Conservation (phyloP, 177 flowering plant species). For the Vitis hybrid region DNA sequence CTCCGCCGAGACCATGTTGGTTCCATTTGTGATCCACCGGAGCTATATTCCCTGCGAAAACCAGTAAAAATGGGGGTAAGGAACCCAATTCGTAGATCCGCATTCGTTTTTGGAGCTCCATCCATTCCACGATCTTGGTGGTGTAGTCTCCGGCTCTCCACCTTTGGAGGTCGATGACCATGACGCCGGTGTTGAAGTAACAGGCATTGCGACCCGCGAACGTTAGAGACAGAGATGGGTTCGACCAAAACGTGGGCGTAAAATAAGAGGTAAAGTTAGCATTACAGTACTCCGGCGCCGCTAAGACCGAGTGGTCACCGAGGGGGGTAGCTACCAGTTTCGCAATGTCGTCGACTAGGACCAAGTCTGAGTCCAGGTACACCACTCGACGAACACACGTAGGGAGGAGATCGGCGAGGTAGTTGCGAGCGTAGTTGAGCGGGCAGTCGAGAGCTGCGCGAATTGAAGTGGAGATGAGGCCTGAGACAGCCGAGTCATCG, state of each 20-base stretch:
- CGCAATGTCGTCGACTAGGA: slow-evolving; percentile 46
- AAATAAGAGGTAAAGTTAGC: slow-evolving; percentile 41
- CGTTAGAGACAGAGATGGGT: slow-evolving; percentile 32
- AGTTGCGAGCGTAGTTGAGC: slow-evolving; percentile 48
- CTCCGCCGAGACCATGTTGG: slow-evolving; percentile 47
- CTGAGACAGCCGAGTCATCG: slow-evolving; percentile 25
- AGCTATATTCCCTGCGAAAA: slow-evolving; percentile 40
- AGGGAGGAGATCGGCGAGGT: slow-evolving; percentile 36
- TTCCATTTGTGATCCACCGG: slow-evolving; percentile 48
- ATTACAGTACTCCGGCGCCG: slow-evolving; percentile 48
- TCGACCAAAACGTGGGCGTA: slow-evolving; percentile 45
- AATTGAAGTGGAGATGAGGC: slow-evolving; percentile 44
- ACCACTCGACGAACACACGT: slow-evolving; percentile 22
- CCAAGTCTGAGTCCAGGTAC: slow-evolving; percentile 41
- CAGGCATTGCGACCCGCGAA: slow-evolving; percentile 33
- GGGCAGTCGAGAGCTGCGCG: slow-evolving; percentile 44
- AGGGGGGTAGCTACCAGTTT: slow-evolving; percentile 34
- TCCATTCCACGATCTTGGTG: slow-evolving; percentile 38
- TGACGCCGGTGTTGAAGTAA: slow-evolving; percentile 48
- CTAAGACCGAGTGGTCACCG: slow-evolving; percentile 24
- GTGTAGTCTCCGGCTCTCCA: slow-evolving; percentile 45
- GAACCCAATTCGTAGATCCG: slow-evolving; percentile 49
- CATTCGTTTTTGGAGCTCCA: slow-evolving; percentile 47
- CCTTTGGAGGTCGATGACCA: slow-evolving; percentile 37
- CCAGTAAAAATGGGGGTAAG: slow-evolving; percentile 41